phyloP scores from a whole-genome alignment of 345 rosid species.

The Linum tenue region DNA sequence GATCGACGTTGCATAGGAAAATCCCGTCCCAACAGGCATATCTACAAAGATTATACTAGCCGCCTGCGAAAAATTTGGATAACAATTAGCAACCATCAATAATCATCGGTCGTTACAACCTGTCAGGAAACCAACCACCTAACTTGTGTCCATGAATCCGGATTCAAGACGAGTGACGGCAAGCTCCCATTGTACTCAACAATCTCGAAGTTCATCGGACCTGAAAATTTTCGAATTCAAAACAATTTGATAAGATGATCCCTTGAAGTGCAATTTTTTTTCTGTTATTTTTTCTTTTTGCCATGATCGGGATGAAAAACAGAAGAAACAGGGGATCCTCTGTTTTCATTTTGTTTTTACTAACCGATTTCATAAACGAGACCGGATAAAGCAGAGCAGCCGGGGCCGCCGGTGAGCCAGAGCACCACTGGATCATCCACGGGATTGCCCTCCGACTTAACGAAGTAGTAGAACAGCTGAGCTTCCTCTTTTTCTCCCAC shows the following conservation, averaged over 20 bases:
- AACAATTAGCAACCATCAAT: too few species aligned
- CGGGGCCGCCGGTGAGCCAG: background rate
- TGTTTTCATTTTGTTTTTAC: background rate
- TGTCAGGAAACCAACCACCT: too few species aligned
- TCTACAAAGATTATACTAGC: slow-evolving; percentile 64
- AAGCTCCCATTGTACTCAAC: slow-evolving; percentile 57
- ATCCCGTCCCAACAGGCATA: slow-evolving; percentile 72
- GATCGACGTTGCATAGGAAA: slow-evolving; percentile 42
- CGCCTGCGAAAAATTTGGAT: background rate
- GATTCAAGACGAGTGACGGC: slow-evolving; percentile 37
- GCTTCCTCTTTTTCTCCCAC: background rate
- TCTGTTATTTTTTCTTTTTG: too few species aligned
- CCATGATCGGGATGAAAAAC: too few species aligned
- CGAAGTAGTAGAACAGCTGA: background rate
- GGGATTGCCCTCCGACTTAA: background rate
- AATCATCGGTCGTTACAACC: too few species aligned
- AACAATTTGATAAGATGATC: background rate
- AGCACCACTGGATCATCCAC: background rate
- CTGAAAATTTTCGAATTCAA: slow-evolving; percentile 20
- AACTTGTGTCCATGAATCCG: slow-evolving; percentile 10
- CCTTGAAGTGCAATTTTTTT: too few species aligned
- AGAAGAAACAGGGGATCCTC: background rate
- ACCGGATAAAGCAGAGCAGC: background rate
- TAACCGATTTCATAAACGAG: background rate
- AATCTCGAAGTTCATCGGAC: slow-evolving; percentile 49